A percentile compares a stretch with the other conserved stretches of the same genome.
Evolutionary conservation across 129 eudicot genomes (phyloP).

Genomic region (Calendula officinalis): DNA sequence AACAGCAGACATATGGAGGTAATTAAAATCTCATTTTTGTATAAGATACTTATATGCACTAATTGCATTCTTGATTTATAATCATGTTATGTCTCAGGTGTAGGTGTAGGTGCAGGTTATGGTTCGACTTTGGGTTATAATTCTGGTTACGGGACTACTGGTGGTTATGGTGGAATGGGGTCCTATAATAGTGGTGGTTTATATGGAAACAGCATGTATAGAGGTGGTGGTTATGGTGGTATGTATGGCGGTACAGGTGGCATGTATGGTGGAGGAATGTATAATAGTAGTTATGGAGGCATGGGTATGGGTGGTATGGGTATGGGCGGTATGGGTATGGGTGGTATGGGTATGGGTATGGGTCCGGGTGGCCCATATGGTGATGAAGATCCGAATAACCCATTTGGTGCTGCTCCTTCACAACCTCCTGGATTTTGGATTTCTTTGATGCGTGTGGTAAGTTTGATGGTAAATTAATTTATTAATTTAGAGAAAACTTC

Average conservation of each 20-base stretch:
- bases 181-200: constrained; percentile 66
- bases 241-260: constrained; percentile 70
- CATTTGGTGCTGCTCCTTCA: constrained; percentile 68
- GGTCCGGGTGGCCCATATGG: constrained; percentile 92
- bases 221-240: constrained; percentile 76
- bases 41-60: neutral
- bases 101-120: constrained; percentile 54
- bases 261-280: constrained; percentile 58
- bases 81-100: constrained; percentile 14
- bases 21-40: constrained; percentile 3
- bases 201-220: constrained; percentile 81
- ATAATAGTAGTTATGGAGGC: constrained; percentile 61
- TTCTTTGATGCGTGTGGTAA: constrained; percentile 92
- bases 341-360: constrained; percentile 55
- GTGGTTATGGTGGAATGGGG: constrained; percentile 69
- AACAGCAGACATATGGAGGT: constrained; percentile 78
- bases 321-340: constrained; percentile 58
- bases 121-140: constrained; percentile 58
- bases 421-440: constrained; percentile 97
- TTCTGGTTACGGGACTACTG: constrained; percentile 66
- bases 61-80: neutral
- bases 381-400: constrained; percentile 90
- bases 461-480: constrained; percentile 9
- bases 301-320: constrained; percentile 34
- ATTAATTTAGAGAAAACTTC: neutral